Base-by-base conservation (phyloP, 2,329 filamentous ascomycete genomes). In the Aspergillus nomiae region DNA sequence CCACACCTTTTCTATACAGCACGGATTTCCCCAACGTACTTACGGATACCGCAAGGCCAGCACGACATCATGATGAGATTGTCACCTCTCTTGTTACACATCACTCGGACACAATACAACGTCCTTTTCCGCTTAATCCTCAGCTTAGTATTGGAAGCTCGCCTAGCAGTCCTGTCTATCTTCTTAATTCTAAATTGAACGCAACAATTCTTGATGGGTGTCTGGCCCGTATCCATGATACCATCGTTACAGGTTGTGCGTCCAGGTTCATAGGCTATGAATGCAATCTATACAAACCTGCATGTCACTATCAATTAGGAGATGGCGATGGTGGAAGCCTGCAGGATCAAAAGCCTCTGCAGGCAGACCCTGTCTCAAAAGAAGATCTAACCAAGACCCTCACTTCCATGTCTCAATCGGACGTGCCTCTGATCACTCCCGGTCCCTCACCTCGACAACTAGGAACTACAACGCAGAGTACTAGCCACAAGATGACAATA, bases 111-210 rank as follows among this genome's bases (percentile, higher is more conserved):
- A 12, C 16, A 3, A 6, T 38, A 32, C 4, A 14, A 24, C 10
- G 14, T 4, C n/a, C 32, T 14, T 24, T 16, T 4, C 24, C 26
- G 21, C 2, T 16, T 55, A 38, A 26, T 28, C 1, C 21, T 21
- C 30, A 26, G 5, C 36, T 28, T 28, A 24, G 65, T 1, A 36
- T 64, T 16, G 65, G 68, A 7, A 58, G 64, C 32, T 65, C 67
- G 38, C 58, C 60, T 12, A 60, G 57, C 28, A 72, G 69, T 12
- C 69, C 70, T 1, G 56, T 71, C n/a, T 43, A 63, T 56, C 48
- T 72, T n/a, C 56, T 72, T n/a, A 72, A 69, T 46, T 69, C 69
- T 3, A 67, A 58, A 41, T 54, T 70, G 50, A 61, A 71, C 34
- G 60, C 66, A 4, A 60, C 53, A 2, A 63, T 70, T 1, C 58